Evolutionary conservation across 1,284 basidiomycete genomes (phyloP), one percentile per base, ranked within the genome.

Genomic region (Spongispora temasekensis): DNA sequence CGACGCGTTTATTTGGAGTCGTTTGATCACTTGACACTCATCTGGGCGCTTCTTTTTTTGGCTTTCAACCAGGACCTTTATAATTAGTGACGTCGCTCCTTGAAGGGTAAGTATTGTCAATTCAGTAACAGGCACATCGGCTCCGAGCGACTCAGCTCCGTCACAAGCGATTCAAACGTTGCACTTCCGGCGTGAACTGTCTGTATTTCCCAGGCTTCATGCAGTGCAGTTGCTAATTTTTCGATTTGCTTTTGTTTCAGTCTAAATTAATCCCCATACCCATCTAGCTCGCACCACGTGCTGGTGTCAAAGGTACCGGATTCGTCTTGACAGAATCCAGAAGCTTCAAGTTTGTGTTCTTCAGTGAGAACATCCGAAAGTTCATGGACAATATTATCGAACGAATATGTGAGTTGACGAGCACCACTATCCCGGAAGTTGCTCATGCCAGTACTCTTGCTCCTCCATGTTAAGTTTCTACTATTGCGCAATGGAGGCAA

Each of bases 1-100:
- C 69, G 67, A 66, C 71, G 69, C 67, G 68, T 61, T 40, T 61
- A 56, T 69, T 71, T 72, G 59, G 32, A 8, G 0, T 27, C 67
- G 31, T 70, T 68, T 56, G 17, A 40, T 5, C 8, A 12, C 15
- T n/a, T n/a, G n/a, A n/a, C n/a, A n/a, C n/a, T n/a, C n/a, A n/a
- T n/a, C n/a, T n/a, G n/a, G n/a, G n/a, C n/a, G n/a, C n/a, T n/a
- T n/a, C n/a, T n/a, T n/a, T n/a, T n/a, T n/a, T n/a, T n/a, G n/a
- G n/a, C n/a, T n/a, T n/a, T n/a, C n/a, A n/a, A n/a, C n/a, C n/a
- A n/a, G n/a, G n/a, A n/a, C n/a, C n/a, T n/a, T n/a, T n/a, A n/a
- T n/a, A n/a, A n/a, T n/a, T n/a, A n/a, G n/a, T n/a, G n/a, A n/a
- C n/a, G n/a, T n/a, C n/a, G n/a, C n/a, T n/a, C n/a, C n/a, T n/a